Conservation (phyloP, 2,329 filamentous ascomycete genomes). For the Pseudogymnoascus sp. region DNA sequence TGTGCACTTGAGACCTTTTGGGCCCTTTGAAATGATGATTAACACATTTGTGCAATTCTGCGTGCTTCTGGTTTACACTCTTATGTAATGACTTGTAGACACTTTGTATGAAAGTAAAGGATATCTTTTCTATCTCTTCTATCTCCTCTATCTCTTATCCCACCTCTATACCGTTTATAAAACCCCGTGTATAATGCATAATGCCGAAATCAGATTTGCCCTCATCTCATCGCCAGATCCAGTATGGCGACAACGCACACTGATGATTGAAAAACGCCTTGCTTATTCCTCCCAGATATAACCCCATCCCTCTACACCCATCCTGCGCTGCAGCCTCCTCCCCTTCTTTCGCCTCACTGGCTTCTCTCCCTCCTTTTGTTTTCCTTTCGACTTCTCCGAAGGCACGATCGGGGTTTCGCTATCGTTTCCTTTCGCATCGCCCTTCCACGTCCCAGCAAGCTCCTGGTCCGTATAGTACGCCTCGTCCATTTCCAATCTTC, state of each 20-base stretch:
- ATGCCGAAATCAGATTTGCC: background rate
- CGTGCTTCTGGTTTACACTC: constrained; percentile 5
- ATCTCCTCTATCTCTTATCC: background rate
- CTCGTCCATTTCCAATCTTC: background rate
- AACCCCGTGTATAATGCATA: constrained; percentile 5
- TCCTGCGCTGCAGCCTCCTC: background rate
- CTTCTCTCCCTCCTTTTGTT: background rate
- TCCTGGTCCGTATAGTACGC: background rate
- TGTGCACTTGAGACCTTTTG: background rate
- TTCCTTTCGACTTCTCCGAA: background rate
- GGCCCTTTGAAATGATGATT: background rate
- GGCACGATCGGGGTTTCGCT: background rate
- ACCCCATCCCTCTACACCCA: background rate
- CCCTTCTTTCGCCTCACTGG: background rate
- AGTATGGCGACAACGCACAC: background rate
- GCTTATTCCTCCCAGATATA: constrained; percentile 4
- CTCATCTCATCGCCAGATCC: background rate
- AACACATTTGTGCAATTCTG: background rate
- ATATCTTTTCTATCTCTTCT: too few species aligned
- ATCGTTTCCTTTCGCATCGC: background rate
- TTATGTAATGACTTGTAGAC: constrained; percentile 3
- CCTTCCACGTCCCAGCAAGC: constrained; percentile 1
- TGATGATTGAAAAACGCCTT: background rate
- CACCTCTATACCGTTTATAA: background rate
- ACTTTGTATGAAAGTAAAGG: background rate